Evolutionary conservation across 2,329 filamentous ascomycete genomes (phyloP).

Genomic region (Fusarium tuaranense): DNA sequence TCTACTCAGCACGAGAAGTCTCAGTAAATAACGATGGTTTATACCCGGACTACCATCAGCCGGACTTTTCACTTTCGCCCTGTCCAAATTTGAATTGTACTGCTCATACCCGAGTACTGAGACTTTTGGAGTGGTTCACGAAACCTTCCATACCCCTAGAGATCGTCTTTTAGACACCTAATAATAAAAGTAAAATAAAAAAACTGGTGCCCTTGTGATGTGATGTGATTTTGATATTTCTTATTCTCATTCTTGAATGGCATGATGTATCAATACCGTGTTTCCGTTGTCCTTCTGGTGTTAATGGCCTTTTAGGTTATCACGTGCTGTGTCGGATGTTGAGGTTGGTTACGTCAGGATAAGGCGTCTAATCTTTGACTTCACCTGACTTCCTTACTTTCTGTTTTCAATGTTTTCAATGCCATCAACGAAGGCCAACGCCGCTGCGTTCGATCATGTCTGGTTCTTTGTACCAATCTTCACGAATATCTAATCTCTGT

Average conservation of each 20-base stretch:
- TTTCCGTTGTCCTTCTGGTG: neutral
- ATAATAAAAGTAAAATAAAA: conserved; percentile 58
- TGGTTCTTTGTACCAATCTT: neutral
- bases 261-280: neutral
- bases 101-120: conserved; percentile 51
- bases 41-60: conserved; percentile 53
- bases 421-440: neutral
- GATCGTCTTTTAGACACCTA: conserved; percentile 55
- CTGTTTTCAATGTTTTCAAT: neutral
- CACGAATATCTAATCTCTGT: neutral
- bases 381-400: neutral
- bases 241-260: too few species aligned
- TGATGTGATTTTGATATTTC: neutral
- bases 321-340: neutral
- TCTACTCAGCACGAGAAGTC: conserved; percentile 94
- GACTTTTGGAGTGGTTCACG: conserved; percentile 50
- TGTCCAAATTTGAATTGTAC: conserved; percentile 56
- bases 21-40: conserved; percentile 64
- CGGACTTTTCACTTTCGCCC: conserved; percentile 54
- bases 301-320: neutral
- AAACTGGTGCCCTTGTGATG: neutral
- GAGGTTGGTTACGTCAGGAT: neutral
- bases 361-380: neutral
- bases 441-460: neutral
- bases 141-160: conserved; percentile 54